Evolutionary conservation across 1,284 basidiomycete genomes (phyloP), one percentile per base, ranked within the genome.

Genomic region (Hortiboletus rubellus): DNA sequence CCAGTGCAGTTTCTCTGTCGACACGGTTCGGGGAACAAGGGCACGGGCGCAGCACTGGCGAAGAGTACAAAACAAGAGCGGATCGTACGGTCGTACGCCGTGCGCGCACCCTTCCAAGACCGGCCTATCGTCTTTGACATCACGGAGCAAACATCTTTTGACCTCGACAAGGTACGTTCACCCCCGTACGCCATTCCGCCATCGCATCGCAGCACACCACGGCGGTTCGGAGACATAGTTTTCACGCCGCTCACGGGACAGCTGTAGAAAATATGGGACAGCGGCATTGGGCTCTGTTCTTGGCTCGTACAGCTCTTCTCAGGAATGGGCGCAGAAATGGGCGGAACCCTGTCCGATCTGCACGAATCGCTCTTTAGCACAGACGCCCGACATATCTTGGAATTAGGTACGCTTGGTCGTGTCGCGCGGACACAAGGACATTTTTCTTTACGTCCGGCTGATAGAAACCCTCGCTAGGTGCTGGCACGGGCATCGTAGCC

Each of bases 201-300:
- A 12, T 15, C 22, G 11, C 8, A 22, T 38, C 41, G 0, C n/a
- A 5, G 43, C n/a, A 4, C 41, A 34, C 40, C 17, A 34, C 11
- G 36, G 18, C 3, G 45, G 5, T 30, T n/a, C 3, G 54, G 40
- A 42, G 18, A 22, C 9, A 15, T 24, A 5, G 22, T 22, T 9
- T 51, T 50, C 45, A 63, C 44, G 44, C 58, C 46, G 52, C 70
- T 66, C 64, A 66, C 38, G 34, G 18, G 11, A 7, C 11, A 53
- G 63, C 52, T 55, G 14, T 75, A 94, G 92, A 95, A 94, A 91
- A 82, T 94, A 51, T 94, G 92, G 93, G 93, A 95, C 71, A 94
- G 91, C 54, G 92, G 92, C 2, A 80, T 94, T 47, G 91, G 89
- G 2, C 74, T 94, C 24, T 85, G 86, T 54, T 83, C 89, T 0